Evolutionary conservation across 352 stramenopile genomes (phyloP), one percentile per base, ranked within the genome.

Genomic region (Thalassiosira hispida): DNA sequence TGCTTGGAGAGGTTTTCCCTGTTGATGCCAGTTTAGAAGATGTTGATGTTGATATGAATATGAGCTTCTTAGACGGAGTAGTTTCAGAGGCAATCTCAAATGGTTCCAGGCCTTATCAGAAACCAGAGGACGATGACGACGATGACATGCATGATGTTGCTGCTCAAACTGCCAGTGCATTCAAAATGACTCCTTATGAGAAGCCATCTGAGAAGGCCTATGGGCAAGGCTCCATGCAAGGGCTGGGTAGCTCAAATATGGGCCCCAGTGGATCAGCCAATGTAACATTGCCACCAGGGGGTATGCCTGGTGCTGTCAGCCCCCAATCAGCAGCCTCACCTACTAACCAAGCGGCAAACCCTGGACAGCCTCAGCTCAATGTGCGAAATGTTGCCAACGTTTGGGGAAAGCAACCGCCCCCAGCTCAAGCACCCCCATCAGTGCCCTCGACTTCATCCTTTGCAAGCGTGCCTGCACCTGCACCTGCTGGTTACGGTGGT

Each of bases 61-160:
- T 99, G 22, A 94, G 89, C 35, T 99, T 99, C 84, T 84, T 99
- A 23, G 94, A 98, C 71, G 90, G 89, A 11, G 98, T 97, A 79
- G 97, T 99, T 11, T 90, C 97, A 67, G 90, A 97, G 53, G 96
- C 97, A 14, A 83, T 96, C 5, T 90, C 91, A 12, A 95, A 97
- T 60, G 97, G 97, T 55, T 96, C 97, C 9, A 91, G 95, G 22
- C 88, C 94, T 14, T 99, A 99, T 84, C 91, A 96, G 11, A 97
- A 97, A 25, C 97, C 97, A 5, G 93, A 97, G 73, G 95, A 98
- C 40, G 97, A 97, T 51, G 97, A 99, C 66, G 97, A 99, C 47
- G 95, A 98, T 51, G 81, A 95, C 22, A 95, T 95, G 53, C 90
- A 94, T 40, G 60, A 53, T 22, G 53, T 53, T 44, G 31, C 49